Evolutionary conservation across 164 flowering plant genomes (phyloP), one percentile per base, ranked within the genome.

Genomic region (Vitis rotundifolia): DNA sequence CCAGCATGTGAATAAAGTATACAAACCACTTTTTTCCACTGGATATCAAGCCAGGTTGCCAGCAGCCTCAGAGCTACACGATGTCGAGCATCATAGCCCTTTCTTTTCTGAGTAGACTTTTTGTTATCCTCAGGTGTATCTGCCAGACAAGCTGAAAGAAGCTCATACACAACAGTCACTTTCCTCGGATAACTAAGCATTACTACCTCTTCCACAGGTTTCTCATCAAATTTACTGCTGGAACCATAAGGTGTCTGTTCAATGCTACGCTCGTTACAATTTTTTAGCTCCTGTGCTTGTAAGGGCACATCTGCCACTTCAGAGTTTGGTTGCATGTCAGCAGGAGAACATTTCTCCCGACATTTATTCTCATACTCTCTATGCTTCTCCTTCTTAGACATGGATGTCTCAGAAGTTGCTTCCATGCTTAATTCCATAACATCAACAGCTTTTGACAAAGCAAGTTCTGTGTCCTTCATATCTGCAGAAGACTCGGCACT

Each of bases 71-170:
- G 74, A 74, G 97, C 97, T 51, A 86, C 95, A 53, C 99, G 97
- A 77, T 93, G 94, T 22, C 98, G 89, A 71, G 99, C 91, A 87
- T 96, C 99, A 85, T 92, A 96, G 49, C 97, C 99, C 61, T 83
- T 96, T 73, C 91, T 81, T 76, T 70, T 67, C 57, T 76, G 83
- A 26, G 78, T 78, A 65, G 49, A 47, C 28, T 84, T 87, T 79
- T 89, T 87, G 37, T 81, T 73, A 29, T 79, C 82, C 48, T 79
- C 86, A 64, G 82, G 77, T 63, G 67, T 66, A 77, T 87, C 81
- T 59, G 98, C 92, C 63, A 96, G 82, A 82, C 99, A 92, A 73
- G 97, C 98, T 65, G 98, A 89, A 68, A 96, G 91, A 76, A 96
- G 93, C 79, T 88, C 95, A 81, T 86, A 89, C 2, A 96, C 80